Evolutionary conservation across 2,329 filamentous ascomycete species (phyloP).

Genomic region (Diplodia seriata): DNA sequence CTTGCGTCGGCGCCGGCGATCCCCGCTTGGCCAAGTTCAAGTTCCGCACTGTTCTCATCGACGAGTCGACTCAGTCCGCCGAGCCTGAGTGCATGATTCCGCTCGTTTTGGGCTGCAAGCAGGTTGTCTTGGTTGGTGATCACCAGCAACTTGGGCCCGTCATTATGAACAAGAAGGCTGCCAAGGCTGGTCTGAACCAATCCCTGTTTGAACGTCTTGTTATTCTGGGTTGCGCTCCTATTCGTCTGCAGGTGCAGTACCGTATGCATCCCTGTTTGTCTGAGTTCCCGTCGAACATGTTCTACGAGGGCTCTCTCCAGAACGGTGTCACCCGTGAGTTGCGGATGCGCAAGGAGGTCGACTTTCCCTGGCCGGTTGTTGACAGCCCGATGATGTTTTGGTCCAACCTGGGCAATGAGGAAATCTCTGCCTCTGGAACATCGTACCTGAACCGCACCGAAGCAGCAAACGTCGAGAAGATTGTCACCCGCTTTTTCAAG

Average conservation of each 20-base stretch:
- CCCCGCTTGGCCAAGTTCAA: constrained; percentile 96
- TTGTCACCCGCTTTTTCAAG: constrained; percentile 98
- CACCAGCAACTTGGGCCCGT: constrained; percentile 98
- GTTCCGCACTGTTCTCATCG: constrained; percentile 96
- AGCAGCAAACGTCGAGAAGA: constrained; percentile 96
- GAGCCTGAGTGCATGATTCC: constrained; percentile 99
- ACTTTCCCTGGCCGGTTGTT: constrained; percentile 95
- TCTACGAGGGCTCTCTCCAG: constrained; percentile 96
- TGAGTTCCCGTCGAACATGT: constrained; percentile 99
- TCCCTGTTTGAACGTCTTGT: constrained; percentile 98
- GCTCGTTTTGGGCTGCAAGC: constrained; percentile 94
- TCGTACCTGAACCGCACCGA: constrained; percentile 98
- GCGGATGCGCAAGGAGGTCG: constrained; percentile 87
- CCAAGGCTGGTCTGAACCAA: constrained; percentile 95
- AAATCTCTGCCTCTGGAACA: constrained; percentile 96
- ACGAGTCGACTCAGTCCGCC: constrained; percentile 97
- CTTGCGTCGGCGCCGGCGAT: constrained; percentile 95
- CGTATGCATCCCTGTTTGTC: constrained; percentile 99
- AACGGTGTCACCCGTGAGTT: constrained; percentile 93
- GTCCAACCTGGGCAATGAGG: constrained; percentile 96
- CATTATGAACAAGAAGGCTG: constrained; percentile 99
- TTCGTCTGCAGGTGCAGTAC: constrained; percentile 95
- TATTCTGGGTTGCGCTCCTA: constrained; percentile 86
- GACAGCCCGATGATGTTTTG: constrained; percentile 99
- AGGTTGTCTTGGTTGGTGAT: constrained; percentile 97